Base-by-base conservation (phyloP, 73 alveolate genomes). In the Paramecium biaurelia region DNA sequence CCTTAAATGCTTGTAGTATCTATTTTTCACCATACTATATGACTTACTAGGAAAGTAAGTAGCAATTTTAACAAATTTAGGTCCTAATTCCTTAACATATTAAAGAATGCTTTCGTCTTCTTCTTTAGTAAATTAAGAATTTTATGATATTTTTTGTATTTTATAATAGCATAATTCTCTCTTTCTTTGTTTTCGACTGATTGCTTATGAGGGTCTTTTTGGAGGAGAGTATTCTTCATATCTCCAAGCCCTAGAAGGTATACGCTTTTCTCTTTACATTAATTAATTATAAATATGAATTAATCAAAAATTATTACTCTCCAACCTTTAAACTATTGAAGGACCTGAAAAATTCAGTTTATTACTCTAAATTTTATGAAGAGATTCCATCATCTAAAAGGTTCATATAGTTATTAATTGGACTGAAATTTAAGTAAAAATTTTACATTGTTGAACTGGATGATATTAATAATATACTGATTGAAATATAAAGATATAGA, bases 1-100 rank as follows among this genome's bases (percentile, higher is more conserved):
- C 21, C 87, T 34, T 74, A 74, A 20, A 18, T 74, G 59, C 12
- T 74, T 74, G 15, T 74, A 74, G 58, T 74, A 74, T 74, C 87
- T 34, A 41, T 74, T 74, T 34, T 74, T 74, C 45, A 74, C 58
- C 87, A 74, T 74, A 12, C 87, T 74, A 12, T 37, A 74, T 23
- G 87, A 37, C 23, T 74, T 74, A 23, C 32, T 41, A 23, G 87
- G 87, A n/a, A 74, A 74, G 45, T 12, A 23, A 37, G 34, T 74
- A 74, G 87, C 87, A 74, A 74, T 74, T 37, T 74, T 34, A 41
- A 37, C 87, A 41, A 74, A 74, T 41, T 74, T 74, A 37, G 87
- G 87, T 37, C 87, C 87, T 23, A 41, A 34, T 14, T 74, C 87
- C 3, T 37, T 32, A 3, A 74, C 87, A 11, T 28, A 74, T 28